Conservation (phyloP, 2,329 filamentous ascomycete genomes). For the Didymella pinodella region DNA sequence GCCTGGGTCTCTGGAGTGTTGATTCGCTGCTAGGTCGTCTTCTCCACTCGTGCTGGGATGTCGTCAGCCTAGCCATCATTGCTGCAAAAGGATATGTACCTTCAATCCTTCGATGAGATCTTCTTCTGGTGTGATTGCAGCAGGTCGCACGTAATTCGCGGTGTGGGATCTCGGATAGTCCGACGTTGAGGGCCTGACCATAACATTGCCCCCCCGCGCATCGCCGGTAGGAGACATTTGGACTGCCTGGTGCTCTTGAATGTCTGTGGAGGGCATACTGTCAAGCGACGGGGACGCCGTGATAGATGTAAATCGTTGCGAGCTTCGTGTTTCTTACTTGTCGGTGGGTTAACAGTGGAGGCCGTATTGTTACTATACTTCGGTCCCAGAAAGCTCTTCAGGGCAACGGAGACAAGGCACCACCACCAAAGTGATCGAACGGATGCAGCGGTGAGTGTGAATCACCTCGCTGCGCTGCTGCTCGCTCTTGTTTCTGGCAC, state of each 20-base stretch:
- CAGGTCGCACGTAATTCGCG: constrained; percentile 21
- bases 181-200: not conserved
- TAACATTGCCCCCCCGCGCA: not conserved
- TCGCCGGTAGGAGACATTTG: not conserved
- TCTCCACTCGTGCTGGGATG: constrained; percentile 14
- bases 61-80: not conserved
- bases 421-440: not conserved
- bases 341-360: not conserved
- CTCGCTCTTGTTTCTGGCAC: not conserved
- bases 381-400: not conserved
- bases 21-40: not conserved
- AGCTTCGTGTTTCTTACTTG: not conserved
- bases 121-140: constrained; percentile 16
- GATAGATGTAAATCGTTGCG: not conserved
- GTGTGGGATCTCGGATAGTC: constrained; percentile 27
- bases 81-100: not conserved
- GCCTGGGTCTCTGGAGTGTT: constrained; percentile 9
- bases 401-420: not conserved
- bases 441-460: not conserved
- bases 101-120: constrained; percentile 20
- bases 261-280: not conserved
- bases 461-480: not conserved
- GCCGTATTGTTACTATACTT: not conserved
- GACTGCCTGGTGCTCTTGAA: not conserved
- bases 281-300: not conserved